Percentiles rank a stretch among this genome's conserved stretches.
phyloP scores from a whole-genome alignment of 192 early-diverging fungal species.

The Coemansia umbellata region DNA sequence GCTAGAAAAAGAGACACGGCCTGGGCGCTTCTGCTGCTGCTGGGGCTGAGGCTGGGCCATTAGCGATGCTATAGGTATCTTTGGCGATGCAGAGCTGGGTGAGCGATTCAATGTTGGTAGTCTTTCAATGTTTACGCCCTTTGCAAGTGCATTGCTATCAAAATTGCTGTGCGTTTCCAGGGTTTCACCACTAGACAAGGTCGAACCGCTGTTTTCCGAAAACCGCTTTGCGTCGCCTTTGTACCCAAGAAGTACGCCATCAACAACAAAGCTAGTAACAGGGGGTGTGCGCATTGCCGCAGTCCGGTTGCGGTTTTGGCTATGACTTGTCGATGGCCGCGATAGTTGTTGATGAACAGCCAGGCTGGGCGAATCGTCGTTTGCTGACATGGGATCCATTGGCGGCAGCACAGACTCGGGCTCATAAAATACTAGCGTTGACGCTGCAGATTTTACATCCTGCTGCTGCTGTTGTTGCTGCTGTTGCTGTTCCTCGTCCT shows the following conservation, averaged over 20 bases:
- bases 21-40: conserved; percentile 1
- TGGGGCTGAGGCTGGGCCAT: conserved; percentile 3
- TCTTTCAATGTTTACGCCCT: neutral
- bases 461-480: neutral
- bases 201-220: conserved; percentile 52
- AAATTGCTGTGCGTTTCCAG: neutral
- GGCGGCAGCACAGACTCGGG: conserved; percentile 1
- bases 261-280: neutral
- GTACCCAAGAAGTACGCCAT: neutral
- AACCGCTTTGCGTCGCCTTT: conserved; percentile 25
- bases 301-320: neutral
- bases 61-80: neutral
- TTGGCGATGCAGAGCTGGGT: conserved; percentile 1
- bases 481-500: conserved; percentile 37
- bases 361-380: neutral
- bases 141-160: neutral
- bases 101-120: neutral
- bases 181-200: conserved; percentile 32
- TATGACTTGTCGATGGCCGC: neutral
- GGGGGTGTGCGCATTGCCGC: neutral
- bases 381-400: neutral
- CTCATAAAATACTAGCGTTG: neutral
- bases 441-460: too few relatives aligned
- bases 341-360: neutral
- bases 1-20: conserved; percentile 15